A percentile compares a stretch with the other conserved stretches of the same genome.
phyloP scores from a whole-genome alignment of 1,284 basidiomycete genomes.

The Cryptococcus sp. region DNA sequence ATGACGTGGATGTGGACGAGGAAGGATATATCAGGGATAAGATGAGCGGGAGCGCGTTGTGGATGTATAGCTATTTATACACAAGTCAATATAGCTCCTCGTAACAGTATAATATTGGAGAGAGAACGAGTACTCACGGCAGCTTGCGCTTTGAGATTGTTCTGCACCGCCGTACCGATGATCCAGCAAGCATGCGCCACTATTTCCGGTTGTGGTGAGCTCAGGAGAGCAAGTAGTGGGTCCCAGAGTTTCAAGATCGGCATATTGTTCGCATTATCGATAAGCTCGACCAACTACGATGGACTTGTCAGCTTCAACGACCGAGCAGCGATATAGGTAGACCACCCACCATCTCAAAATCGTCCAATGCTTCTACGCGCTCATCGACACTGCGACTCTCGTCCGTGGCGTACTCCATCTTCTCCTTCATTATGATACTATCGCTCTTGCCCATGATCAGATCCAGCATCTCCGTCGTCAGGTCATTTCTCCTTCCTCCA shows the following conservation, averaged over 20 bases:
- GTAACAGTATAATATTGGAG: background rate
- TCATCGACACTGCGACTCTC: conserved; percentile 63
- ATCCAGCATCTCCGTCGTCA: conserved; percentile 71
- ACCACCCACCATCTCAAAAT: conserved; percentile 85
- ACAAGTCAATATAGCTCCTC: background rate
- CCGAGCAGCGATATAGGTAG: background rate
- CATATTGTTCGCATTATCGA: conserved; percentile 96
- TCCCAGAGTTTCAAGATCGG: conserved; percentile 83
- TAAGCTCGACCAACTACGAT: conserved; percentile 77
- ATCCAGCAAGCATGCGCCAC: conserved; percentile 83
- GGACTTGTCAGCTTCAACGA: background rate
- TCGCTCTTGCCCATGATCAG: conserved; percentile 84
- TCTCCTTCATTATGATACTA: conserved; percentile 82
- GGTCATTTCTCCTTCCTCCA: conserved; percentile 21
- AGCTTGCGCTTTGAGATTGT: conserved; percentile 87
- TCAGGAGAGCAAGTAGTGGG: conserved; percentile 70
- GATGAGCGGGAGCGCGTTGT: conserved; percentile 68
- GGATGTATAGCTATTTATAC: conserved; percentile 65
- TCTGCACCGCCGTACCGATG: conserved; percentile 89
- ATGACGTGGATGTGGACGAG: conserved; percentile 40
- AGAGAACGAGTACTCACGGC: conserved; percentile 65
- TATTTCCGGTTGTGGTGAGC: conserved; percentile 63
- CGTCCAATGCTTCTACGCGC: conserved; percentile 78
- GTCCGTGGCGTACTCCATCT: conserved; percentile 72
- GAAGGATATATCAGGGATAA: conserved; percentile 65